Conservation (phyloP, 495 filamentous ascomycete species). For the Chaetomium fimeti region DNA sequence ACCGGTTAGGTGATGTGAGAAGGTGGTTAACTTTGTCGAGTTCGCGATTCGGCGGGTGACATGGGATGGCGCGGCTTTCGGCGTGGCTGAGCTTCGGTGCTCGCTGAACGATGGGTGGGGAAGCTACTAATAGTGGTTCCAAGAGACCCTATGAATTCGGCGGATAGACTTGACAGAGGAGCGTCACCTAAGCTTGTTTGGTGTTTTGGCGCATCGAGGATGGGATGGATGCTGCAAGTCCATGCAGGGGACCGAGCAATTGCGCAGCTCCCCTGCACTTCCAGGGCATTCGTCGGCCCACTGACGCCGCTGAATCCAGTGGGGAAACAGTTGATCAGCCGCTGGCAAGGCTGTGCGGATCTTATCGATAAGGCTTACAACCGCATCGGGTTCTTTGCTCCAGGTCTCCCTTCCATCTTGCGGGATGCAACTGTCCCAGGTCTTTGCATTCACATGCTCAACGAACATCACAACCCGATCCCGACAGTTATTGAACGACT, state of each 20-base stretch:
- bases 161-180: not conserved
- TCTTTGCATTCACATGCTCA: too few relatives aligned
- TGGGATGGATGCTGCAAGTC: conserved; percentile 7
- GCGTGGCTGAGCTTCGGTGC: conserved; percentile 4
- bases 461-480: not conserved
- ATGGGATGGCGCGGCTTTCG: conserved; percentile 4
- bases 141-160: not conserved
- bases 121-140: not conserved
- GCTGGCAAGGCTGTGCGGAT: conserved; percentile 7
- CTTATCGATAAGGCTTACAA: conserved; percentile 27
- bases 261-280: conserved; percentile 28
- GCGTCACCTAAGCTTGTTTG: conserved; percentile 2
- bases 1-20: not conserved
- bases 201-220: conserved; percentile 14
- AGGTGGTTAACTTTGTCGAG: not conserved
- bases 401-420: too few relatives aligned
- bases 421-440: too few relatives aligned
- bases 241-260: conserved; percentile 7
- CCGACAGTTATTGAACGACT: not conserved
- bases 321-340: conserved; percentile 4
- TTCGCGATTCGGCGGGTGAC: not conserved
- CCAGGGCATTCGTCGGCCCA: not conserved
- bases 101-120: not conserved
- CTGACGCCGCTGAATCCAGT: not conserved
- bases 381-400: too few relatives aligned